Conservation (phyloP, 208 protist species). For the Strigomonas culicis region DNA sequence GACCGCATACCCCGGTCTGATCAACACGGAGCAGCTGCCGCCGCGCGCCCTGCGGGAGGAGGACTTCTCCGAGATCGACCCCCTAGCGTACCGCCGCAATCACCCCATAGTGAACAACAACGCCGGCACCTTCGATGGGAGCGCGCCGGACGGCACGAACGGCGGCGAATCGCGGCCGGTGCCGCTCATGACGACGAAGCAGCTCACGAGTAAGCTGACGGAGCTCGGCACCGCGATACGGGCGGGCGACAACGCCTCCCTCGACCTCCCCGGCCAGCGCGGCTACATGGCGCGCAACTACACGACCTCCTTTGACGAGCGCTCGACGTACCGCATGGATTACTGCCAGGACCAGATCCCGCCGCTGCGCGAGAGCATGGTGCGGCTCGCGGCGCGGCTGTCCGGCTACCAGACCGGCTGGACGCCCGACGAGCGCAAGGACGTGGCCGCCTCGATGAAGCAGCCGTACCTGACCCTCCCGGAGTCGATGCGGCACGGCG, state of each 20-base stretch:
- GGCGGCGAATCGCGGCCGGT: slow-evolving; percentile 10
- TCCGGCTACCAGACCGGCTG: slow-evolving; percentile 60
- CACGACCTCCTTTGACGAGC: slow-evolving; percentile 44
- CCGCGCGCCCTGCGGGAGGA: slow-evolving; percentile 19
- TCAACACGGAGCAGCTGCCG: slow-evolving; percentile 59
- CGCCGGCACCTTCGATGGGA: slow-evolving; percentile 19
- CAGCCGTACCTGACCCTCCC: slow-evolving; percentile 73
- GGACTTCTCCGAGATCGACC: slow-evolving; percentile 46
- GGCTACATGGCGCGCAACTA: slow-evolving; percentile 17
- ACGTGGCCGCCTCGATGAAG: slow-evolving; percentile 59
- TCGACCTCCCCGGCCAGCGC: slow-evolving; percentile 18
- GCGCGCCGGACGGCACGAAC: slow-evolving; percentile 2
- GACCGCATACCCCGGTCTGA: slow-evolving; percentile 55
- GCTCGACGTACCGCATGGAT: slow-evolving; percentile 73
- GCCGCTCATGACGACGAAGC: slow-evolving; percentile 52
- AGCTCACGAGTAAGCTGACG: slow-evolving; percentile 39
- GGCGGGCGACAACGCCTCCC: slow-evolving; percentile 13
- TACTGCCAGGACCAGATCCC: slow-evolving; percentile 56
- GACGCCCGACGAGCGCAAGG: slow-evolving; percentile 50
- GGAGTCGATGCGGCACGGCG: slow-evolving; percentile 29
- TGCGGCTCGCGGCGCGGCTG: slow-evolving; percentile 22
- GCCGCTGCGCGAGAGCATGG: slow-evolving; percentile 20
- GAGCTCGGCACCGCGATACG: slow-evolving; percentile 41
- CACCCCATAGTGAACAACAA: slow-evolving; percentile 42
- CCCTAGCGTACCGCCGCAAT: slow-evolving; percentile 37